Base-by-base conservation (phyloP, 139 green algal species). In the Mesotaenium endlicherianum region DNA sequence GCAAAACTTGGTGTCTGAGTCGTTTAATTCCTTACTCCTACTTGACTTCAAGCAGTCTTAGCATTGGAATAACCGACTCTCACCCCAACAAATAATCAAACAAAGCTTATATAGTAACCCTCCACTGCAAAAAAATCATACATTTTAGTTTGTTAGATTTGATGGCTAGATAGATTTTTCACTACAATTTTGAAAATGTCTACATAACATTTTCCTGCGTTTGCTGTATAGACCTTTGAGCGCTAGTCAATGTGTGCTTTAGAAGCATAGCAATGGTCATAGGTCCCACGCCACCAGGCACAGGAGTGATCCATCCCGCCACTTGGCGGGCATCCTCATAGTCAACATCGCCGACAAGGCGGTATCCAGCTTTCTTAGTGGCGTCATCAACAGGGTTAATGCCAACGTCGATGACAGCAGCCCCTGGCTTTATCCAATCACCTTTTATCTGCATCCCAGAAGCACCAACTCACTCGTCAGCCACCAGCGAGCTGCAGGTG, bases 181-280 rank as follows among this genome's bases (percentile, higher is more conserved):
- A 64, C 20, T 64, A 34, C 26, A 64, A 34, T 34, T 34, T 34
- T 26, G 26, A 64, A 64, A 64, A 64, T 64, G 50, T 64, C 20
- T 64, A 64, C 50, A 64, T 64, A 34, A 34, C 50, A 64, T 64
- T 64, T 64, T 64, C 26, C 50, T 20, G 50, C 50, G 20, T 64
- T 26, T n/a, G n/a, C 47, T 57, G 8, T 57, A 68, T n/a, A 5
- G 55, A n/a, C 78, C 78, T 84, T 34, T 80, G 5, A 42, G 78
- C 78, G 0, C 36, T 36, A 17, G 86, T 75, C 0, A 92, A 45
- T 0, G 89, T 94, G 86, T 97, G 96, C 17, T 92, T 83, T 67
- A 97, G 82, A 44, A 97, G 79, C 87, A 93, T 94, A n/a, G 94
- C 91, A 47, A 97, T 97, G 43, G 94, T 97, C 94, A 97, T 97